Evolutionary conservation across 2,329 filamentous ascomycete genomes (phyloP).

Genomic region (Didymosphaeria variabile): DNA sequence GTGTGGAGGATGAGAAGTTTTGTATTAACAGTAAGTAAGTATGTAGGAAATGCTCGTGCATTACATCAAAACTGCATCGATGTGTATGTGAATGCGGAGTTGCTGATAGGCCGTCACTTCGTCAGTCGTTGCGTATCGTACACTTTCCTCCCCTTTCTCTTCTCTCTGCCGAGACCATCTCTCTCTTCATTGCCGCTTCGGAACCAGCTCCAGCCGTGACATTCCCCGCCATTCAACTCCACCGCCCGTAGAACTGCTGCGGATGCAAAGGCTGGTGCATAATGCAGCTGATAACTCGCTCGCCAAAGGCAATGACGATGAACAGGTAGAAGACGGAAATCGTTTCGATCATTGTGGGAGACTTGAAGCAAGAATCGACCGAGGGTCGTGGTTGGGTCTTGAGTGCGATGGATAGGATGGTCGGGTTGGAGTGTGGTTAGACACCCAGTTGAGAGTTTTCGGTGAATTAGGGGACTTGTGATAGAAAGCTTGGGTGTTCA

Average conservation of each 20-base stretch:
- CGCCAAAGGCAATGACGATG: conserved; percentile 15
- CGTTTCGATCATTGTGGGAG: conserved; percentile 11
- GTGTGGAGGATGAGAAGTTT: no score
- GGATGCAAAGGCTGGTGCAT: conserved; percentile 12
- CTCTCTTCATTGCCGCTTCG: neutral
- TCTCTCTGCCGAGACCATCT: neutral
- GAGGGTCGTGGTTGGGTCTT: neutral
- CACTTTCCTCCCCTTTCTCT: neutral
- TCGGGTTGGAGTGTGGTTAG: no score
- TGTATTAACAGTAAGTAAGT: no score
- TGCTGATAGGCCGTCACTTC: no score
- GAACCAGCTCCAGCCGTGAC: neutral
- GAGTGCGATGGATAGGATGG: no score
- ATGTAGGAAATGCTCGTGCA: no score
- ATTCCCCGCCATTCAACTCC: neutral
- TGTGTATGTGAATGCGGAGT: no score
- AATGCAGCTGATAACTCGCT: conserved; percentile 18
- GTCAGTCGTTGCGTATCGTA: neutral
- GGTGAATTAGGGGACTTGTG: no score
- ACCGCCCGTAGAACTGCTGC: conserved; percentile 1
- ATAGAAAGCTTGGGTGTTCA: no score
- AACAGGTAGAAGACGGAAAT: conserved; percentile 17
- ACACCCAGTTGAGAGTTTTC: no score
- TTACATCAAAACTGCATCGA: no score
- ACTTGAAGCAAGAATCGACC: neutral